phyloP scores from a whole-genome alignment of 2,329 filamentous ascomycete genomes.

The Apiospora sp. region DNA sequence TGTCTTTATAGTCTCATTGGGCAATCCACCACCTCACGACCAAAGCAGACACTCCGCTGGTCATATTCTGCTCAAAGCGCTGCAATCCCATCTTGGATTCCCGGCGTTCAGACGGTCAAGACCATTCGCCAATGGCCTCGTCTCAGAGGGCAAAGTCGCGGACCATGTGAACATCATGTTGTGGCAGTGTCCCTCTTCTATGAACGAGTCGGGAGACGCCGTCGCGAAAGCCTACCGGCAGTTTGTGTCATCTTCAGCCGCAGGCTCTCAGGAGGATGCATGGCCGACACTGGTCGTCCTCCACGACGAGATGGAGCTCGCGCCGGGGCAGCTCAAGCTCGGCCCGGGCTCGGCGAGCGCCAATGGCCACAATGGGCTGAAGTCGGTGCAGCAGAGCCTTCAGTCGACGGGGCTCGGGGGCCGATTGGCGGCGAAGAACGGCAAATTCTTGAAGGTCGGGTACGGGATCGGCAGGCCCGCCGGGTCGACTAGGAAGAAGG shows the following conservation, averaged over 20 bases:
- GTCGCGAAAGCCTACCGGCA: conserved; percentile 26
- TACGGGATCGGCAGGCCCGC: conserved; percentile 27
- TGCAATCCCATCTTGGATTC: conserved; percentile 25
- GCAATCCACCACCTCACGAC: conserved; percentile 25
- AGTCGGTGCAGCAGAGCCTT: conserved; percentile 28
- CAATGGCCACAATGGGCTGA: conserved; percentile 28
- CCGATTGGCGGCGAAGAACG: neutral
- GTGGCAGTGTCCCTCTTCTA: conserved; percentile 25
- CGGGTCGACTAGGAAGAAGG: conserved; percentile 15
- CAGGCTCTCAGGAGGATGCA: neutral
- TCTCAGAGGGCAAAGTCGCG: conserved; percentile 21
- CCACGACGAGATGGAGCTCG: conserved; percentile 28
- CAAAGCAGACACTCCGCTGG: conserved; percentile 26
- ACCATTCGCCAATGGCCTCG: conserved; percentile 18
- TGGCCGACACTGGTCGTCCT: conserved; percentile 26
- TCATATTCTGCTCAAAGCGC: conserved; percentile 26
- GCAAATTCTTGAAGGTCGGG: conserved; percentile 25
- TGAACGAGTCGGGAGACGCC: conserved; percentile 25
- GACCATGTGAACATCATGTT: conserved; percentile 22
- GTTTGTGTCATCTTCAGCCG: neutral
- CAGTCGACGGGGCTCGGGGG: conserved; percentile 23
- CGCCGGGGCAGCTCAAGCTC: conserved; percentile 23
- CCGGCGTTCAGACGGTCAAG: conserved; percentile 22
- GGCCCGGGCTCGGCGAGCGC: conserved; percentile 25
- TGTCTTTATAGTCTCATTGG: conserved; percentile 28